Base-by-base conservation (phyloP, 2,329 filamentous ascomycete genomes). In the Sporothrix brasiliensis region DNA sequence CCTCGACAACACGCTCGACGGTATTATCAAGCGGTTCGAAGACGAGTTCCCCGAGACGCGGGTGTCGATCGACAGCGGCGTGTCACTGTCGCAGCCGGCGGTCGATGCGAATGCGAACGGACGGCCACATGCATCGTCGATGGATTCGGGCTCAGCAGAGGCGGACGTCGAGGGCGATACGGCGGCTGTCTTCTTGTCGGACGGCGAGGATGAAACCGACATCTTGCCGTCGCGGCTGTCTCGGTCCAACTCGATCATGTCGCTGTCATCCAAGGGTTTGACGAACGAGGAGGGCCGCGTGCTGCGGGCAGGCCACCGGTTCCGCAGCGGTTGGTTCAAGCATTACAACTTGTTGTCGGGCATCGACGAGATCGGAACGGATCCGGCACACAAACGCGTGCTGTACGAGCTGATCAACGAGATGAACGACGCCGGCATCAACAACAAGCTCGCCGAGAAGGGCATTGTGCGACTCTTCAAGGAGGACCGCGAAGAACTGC, bases 1-100 rank as follows among this genome's bases (percentile, higher is more conserved):
- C 86, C 87, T 99, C 41, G 93, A 97, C 76, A 85, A 91, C 72
- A 98, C 95, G 0, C 85, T 99, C 11, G 87, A 93, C 76, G 90
- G 91, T 74, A 97, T 98, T 81, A 98, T 98, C 77, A 90, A 92
- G 78, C 91, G 95, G 39, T 99, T 98, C 78, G 95, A 98, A 79
- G 92, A 97, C 78, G 94, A 98, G 79, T 98, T 93, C 76, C 95
- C 95, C 0, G 94, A 98, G 77, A 96, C 92, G 0, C 89, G 92
- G 49, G 83, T 83, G 69, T 75, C 76, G 16, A 74, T 73, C 11
- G 77, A 79, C 66, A 76, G 77, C 49, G 76, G 76, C 24, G 72
- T 76, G 4, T 78, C 77, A 1, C 71, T 75, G n/a, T 74, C 75
- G n/a, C 63, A 73, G 7, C 58, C 74, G 0, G n/a, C 54, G 70